Percentiles rank a stretch among this genome's conserved stretches.
phyloP scores from a whole-genome alignment of 2,329 filamentous ascomycete species.

The Calonectria ilicicola region DNA sequence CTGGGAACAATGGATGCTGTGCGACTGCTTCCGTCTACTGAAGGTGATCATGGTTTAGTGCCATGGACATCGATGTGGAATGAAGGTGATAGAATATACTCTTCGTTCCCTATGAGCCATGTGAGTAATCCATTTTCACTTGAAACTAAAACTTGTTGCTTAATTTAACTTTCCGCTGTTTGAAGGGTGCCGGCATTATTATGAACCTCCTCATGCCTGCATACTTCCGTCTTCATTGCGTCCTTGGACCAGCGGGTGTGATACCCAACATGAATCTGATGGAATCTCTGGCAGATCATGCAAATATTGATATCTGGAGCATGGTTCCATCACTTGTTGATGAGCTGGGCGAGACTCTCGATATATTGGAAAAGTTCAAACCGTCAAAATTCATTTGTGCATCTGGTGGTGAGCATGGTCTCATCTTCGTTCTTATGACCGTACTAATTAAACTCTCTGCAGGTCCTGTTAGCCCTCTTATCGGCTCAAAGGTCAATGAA shows the following conservation, averaged over 20 bases:
- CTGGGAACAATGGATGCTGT: slow-evolving; percentile 52
- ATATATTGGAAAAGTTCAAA: slow-evolving; percentile 45
- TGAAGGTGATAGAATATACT: slow-evolving; percentile 47
- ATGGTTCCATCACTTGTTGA: slow-evolving; percentile 53
- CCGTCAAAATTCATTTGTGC: slow-evolving; percentile 50
- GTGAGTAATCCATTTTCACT: not conserved
- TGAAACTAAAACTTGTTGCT: not conserved
- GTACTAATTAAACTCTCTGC: not conserved
- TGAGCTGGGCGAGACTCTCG: slow-evolving; percentile 46
- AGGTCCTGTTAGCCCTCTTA: slow-evolving; percentile 45
- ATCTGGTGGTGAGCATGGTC: slow-evolving; percentile 40
- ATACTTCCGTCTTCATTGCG: slow-evolving; percentile 48
- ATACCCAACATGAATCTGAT: slow-evolving; percentile 51
- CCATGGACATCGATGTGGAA: slow-evolving; percentile 48
- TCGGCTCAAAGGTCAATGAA: slow-evolving; percentile 45
- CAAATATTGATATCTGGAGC: slow-evolving; percentile 52
- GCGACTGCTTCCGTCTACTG: slow-evolving; percentile 45
- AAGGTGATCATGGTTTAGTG: slow-evolving; percentile 42
- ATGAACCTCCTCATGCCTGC: slow-evolving; percentile 54
- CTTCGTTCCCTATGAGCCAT: slow-evolving; percentile 51
- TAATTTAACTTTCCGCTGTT: not conserved
- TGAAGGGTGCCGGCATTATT: slow-evolving; percentile 51
- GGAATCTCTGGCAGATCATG: slow-evolving; percentile 46
- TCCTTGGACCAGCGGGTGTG: slow-evolving; percentile 50
- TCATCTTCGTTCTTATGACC: not conserved